Percentiles rank a stretch among this genome's conserved stretches.
phyloP scores from a whole-genome alignment of 164 flowering plant genomes.

The Amborella trichopoda region DNA sequence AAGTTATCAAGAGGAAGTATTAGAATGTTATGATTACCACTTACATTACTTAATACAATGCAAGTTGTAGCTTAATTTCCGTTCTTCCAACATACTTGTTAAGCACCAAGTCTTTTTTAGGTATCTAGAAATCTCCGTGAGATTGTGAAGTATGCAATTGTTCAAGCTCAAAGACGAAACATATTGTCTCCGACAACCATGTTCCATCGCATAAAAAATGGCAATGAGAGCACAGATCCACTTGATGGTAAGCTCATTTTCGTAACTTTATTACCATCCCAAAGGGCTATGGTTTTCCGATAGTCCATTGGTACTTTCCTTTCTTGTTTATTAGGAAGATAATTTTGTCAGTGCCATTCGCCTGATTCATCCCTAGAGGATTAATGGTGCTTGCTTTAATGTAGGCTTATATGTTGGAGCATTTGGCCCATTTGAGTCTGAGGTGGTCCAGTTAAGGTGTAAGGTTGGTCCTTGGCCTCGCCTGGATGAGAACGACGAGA shows the following conservation, averaged over 20 bases:
- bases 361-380: constrained; percentile 2
- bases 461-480: constrained; percentile 79
- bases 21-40: too few species aligned
- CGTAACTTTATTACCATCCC: not conserved
- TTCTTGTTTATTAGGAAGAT: not conserved
- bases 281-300: not conserved
- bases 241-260: constrained; percentile 48
- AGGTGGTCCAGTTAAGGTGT: constrained; percentile 85
- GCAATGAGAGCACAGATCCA: constrained; percentile 61
- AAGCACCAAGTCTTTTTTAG: constrained; percentile 20
- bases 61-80: not conserved
- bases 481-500: constrained; percentile 20
- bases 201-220: constrained; percentile 52
- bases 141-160: constrained; percentile 73
- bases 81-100: not conserved
- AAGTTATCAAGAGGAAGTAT: too few species aligned
- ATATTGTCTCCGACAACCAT: constrained; percentile 46
- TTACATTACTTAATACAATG: too few species aligned
- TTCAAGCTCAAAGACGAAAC: constrained; percentile 68
- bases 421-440: constrained; percentile 90
- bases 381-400: constrained; percentile 9
- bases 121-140: constrained; percentile 69
- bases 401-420: constrained; percentile 89
- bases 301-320: not conserved
- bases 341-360: too few species aligned